A percentile compares a stretch with the other conserved stretches of the same genome.
phyloP scores from a whole-genome alignment of 164 flowering plant genomes.

The Aristolochia contorta region DNA sequence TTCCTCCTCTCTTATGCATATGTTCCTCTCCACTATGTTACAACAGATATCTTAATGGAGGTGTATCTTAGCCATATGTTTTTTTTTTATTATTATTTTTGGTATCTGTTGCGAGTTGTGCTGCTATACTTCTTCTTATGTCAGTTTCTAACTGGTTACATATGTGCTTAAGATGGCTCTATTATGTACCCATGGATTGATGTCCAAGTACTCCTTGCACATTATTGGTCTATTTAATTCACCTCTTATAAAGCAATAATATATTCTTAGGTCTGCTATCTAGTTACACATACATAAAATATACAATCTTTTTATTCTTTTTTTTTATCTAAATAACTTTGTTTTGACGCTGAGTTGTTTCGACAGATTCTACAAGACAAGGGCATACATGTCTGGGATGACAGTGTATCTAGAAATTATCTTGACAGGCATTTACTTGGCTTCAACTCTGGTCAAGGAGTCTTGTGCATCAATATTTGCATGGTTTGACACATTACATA shows the following conservation, averaged over 20 bases:
- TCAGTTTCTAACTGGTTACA: no score
- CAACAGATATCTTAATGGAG: no score
- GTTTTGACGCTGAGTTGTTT: not conserved
- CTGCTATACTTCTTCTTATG: no score
- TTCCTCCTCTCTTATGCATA: no score
- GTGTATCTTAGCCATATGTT: no score
- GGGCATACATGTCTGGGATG: conserved; percentile 89
- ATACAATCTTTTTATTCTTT: not conserved
- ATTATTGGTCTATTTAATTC: not conserved
- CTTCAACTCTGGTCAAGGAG: not conserved
- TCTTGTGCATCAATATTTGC: not conserved
- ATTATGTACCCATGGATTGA: no score
- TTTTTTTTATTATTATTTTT: no score
- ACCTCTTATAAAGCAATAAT: not conserved
- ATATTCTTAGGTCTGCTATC: not conserved
- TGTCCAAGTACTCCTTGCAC: not conserved
- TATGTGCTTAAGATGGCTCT: no score
- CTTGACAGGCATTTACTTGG: conserved; percentile 51
- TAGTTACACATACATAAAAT: not conserved
- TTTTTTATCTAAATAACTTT: not conserved
- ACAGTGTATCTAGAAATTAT: conserved; percentile 84
- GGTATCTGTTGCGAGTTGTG: no score
- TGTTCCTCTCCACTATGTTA: no score
- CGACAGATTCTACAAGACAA: conserved; percentile 54
- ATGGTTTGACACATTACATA: not conserved